These are phyloP conservation scores for Sordariomycetes sp. DNA, from an alignment of 2,329 filamentous ascomycete species.

Conservation along the genomic window DNA sequence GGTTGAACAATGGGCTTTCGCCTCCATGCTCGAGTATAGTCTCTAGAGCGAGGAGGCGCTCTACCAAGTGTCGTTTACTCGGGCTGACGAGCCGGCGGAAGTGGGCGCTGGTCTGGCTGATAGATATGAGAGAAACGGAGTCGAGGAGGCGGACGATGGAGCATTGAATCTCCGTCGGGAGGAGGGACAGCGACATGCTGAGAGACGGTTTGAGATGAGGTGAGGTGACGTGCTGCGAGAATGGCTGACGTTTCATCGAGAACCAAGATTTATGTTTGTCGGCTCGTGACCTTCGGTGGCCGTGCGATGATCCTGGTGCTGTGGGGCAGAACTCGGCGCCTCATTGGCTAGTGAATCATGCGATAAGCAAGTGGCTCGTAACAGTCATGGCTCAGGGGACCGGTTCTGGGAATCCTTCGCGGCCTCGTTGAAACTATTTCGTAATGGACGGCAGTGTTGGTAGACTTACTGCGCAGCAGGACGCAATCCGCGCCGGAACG, in stretches of 20 bases:
- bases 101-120: slow-evolving; percentile 6
- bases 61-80: background rate
- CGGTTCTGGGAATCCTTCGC: too few relatives aligned
- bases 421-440: too few relatives aligned
- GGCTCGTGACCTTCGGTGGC: too few relatives aligned
- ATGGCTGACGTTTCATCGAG: background rate
- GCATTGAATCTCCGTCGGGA: background rate
- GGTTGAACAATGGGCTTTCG: background rate
- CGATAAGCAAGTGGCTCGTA: too few relatives aligned
- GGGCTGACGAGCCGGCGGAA: slow-evolving; percentile 1
- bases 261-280: too few relatives aligned
- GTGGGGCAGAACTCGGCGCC: too few relatives aligned
- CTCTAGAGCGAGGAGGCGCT: slow-evolving; percentile 1
- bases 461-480: too few relatives aligned
- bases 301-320: too few relatives aligned
- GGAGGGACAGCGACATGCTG: background rate
- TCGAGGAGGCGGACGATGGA: background rate
- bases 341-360: too few relatives aligned
- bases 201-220: background rate
- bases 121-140: slow-evolving; percentile 1
- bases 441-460: too few relatives aligned
- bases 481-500: too few relatives aligned
- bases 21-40: background rate
- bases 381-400: too few relatives aligned
- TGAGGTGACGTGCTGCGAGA: background rate